Evolutionary conservation across 2,329 filamentous ascomycete species (phyloP).

Genomic region (Neonectria punicea): DNA sequence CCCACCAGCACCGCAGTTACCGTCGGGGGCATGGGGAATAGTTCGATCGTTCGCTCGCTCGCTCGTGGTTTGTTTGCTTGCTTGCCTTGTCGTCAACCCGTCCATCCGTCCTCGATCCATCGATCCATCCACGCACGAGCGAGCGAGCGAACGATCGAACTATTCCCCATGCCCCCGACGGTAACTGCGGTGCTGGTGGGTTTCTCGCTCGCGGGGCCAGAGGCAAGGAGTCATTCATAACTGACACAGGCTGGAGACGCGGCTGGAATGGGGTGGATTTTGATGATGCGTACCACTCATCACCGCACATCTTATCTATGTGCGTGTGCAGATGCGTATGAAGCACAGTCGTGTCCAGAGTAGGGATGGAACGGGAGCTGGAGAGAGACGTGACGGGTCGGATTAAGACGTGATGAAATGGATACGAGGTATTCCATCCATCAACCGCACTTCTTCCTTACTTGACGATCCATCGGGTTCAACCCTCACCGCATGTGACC

Average conservation of each 20-base stretch:
- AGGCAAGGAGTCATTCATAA: conserved; percentile 9
- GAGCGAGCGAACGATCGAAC: neutral
- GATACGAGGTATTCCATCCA: conserved; percentile 4
- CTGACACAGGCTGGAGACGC: conserved; percentile 12
- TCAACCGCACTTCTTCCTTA: neutral
- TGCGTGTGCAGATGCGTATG: no score
- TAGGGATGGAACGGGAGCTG: neutral
- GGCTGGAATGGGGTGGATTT: conserved; percentile 18
- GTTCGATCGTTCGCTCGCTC: no score
- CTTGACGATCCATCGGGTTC: neutral
- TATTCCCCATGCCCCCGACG: neutral
- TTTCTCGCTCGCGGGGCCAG: neutral
- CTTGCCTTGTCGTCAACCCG: neutral
- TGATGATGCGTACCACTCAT: neutral
- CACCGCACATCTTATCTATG: neutral
- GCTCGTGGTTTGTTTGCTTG: no score
- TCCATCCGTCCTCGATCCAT: conserved; percentile 5
- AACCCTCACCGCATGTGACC: neutral
- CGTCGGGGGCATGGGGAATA: no score
- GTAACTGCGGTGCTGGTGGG: conserved; percentile 9
- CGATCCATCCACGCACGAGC: conserved; percentile 6
- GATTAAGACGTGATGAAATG: conserved; percentile 5
- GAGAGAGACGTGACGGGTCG: neutral
- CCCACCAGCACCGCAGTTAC: no score
- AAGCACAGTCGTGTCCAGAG: neutral